phyloP scores from a whole-genome alignment of 106 monocot species.

The Narthecium ossifragum region DNA sequence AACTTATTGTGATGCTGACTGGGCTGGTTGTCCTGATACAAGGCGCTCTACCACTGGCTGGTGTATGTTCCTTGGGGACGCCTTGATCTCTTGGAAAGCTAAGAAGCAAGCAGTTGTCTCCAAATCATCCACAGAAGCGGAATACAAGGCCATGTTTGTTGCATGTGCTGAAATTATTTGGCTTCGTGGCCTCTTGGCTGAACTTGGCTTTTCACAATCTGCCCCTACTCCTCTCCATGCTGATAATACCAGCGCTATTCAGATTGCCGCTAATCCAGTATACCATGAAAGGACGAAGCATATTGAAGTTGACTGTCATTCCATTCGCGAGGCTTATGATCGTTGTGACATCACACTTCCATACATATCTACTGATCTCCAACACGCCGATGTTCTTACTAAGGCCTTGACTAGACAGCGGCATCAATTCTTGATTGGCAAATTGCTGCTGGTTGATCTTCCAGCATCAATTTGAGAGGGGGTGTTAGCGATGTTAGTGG shows the following conservation, averaged over 20 bases:
- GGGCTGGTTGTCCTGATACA: not conserved
- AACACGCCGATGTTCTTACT: not conserved
- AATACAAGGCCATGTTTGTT: not conserved
- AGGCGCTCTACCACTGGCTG: not conserved
- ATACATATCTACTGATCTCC: not conserved
- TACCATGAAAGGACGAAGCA: conserved; percentile 1
- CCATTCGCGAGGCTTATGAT: not conserved
- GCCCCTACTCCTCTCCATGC: not conserved
- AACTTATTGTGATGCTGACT: not conserved
- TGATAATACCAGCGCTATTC: not conserved
- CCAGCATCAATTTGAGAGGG: not conserved
- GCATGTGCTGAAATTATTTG: not conserved
- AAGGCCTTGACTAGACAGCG: not conserved
- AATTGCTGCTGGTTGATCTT: not conserved
- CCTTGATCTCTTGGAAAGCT: not conserved
- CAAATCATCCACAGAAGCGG: not conserved
- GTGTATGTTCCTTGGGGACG: not conserved
- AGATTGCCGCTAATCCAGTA: conserved; percentile 1
- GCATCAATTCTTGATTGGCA: not conserved
- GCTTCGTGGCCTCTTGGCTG: not conserved
- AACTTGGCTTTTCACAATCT: not conserved
- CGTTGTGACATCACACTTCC: not conserved
- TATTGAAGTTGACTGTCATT: not conserved
- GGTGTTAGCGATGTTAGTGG: too few species aligned
- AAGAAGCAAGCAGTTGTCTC: not conserved